A percentile compares a stretch with the other conserved stretches of the same genome.
Evolutionary conservation across 495 filamentous ascomycete species (phyloP).

Genomic region (Rhypophila decipiens): DNA sequence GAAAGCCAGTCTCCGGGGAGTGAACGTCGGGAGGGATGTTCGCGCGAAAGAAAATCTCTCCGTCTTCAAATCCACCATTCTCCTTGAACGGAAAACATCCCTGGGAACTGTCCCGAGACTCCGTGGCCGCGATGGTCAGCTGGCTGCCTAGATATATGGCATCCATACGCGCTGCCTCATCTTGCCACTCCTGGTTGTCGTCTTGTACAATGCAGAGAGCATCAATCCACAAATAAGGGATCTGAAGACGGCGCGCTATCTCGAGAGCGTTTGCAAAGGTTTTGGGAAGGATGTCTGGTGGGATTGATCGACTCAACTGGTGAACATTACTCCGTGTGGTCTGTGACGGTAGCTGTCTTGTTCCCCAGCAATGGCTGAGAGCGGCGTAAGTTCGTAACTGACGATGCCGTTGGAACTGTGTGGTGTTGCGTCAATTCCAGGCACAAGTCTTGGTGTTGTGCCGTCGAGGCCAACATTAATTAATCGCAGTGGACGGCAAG

Average conservation of each 20-base stretch:
- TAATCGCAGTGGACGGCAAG: not conserved
- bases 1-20: not conserved
- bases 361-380: slow-evolving; percentile 14
- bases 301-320: not conserved
- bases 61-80: not conserved
- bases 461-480: not conserved
- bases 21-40: not conserved
- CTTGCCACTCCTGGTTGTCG: slow-evolving; percentile 24
- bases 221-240: slow-evolving; percentile 33
- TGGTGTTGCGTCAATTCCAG: not conserved
- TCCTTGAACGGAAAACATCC: not conserved
- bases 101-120: not conserved
- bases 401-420: not conserved
- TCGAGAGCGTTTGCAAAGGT: slow-evolving; percentile 6
- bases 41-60: not conserved
- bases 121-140: slow-evolving; percentile 25
- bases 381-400: slow-evolving; percentile 21
- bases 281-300: not conserved
- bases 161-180: slow-evolving; percentile 28
- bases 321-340: not conserved
- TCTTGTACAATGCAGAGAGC: slow-evolving; percentile 36
- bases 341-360: not conserved
- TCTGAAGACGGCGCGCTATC: not conserved
- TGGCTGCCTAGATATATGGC: slow-evolving; percentile 23
- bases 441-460: not conserved